Conservation (phyloP, 441 rosid species). For the Flueggea neowawraea region DNA sequence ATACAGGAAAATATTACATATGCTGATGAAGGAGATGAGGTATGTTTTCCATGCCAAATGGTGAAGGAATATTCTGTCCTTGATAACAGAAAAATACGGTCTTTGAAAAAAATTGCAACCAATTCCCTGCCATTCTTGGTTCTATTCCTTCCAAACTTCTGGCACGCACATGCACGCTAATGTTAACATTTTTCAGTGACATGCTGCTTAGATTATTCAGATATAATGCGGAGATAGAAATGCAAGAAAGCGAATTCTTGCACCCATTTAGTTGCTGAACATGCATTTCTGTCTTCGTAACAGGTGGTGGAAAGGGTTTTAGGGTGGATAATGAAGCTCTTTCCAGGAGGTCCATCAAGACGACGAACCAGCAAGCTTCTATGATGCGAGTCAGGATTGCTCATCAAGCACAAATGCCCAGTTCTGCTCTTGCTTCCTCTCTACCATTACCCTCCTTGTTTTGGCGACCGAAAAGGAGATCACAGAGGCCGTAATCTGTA, state of each 20-base stretch:
- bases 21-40: conserved; percentile 99
- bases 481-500: conserved; percentile 37
- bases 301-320: conserved; percentile 98
- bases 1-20: conserved; percentile 55
- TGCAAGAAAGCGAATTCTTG: too few species aligned
- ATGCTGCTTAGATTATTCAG: too few species aligned
- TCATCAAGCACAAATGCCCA: conserved; percentile 7
- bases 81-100: too few species aligned
- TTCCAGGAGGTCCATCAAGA: conserved; percentile 96
- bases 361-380: conserved; percentile 87
- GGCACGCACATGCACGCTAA: too few species aligned
- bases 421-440: conserved; percentile 8
- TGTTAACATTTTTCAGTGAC: too few species aligned
- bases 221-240: too few species aligned
- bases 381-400: conserved; percentile 22
- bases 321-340: conserved; percentile 98
- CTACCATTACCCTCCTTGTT: neutral
- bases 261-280: too few species aligned
- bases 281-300: neutral
- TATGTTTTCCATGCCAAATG: conserved; percentile 15
- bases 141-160: too few species aligned
- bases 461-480: too few species aligned
- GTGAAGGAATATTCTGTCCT: neutral
- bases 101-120: too few species aligned
- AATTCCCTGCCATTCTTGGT: too few species aligned